Evolutionary conservation across 495 filamentous ascomycete genomes (phyloP), one percentile per base, ranked within the genome.

Genomic region (Xylaria flabelliformis): DNA sequence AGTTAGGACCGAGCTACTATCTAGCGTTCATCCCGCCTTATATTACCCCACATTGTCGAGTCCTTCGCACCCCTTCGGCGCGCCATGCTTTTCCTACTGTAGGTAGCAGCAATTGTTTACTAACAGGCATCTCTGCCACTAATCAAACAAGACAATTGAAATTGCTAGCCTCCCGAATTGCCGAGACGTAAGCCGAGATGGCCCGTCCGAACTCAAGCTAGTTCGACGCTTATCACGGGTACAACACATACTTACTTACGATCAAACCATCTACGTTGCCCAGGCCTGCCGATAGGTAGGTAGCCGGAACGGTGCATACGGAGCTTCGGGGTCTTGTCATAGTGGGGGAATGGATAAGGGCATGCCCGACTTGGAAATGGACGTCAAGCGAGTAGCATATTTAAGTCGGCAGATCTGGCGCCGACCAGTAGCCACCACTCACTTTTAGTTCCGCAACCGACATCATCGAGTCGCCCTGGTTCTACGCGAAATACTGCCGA

Each of bases 361-460:
- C 12, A 46, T 46, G 42, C 61, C 46, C 46, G 39, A 67, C 9
- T 13, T 53, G 26, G 32, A 17, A 67, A 67, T 24, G 3, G 24
- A 17, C 6, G 24, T 48, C 15, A 21, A 26, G 4, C 0, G 19
- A n/a, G 39, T 21, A 26, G 50, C 15, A 24, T 32, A 46, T 21
- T 26, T 17, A 36, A 67, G 32, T 67, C 65, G 65, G 65, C 50
- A 55, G 44, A 67, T 67, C 65, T 67, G 50, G n/a, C 50, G 65
- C 65, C 65, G 65, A 67, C 50, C 53, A 32, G 21, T 46, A 24
- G 53, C 26, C 53, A 56, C 53, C 53, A 56, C 53, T 56, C 26
- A 5, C 19, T 26, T 53, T 53, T 56, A 56, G 53, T 56, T 61
- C 58, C 58, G 58, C 13, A 39, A 61, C 34, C 58, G 58, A 39